phyloP scores from a whole-genome alignment of 2,329 filamentous ascomycete genomes.

The Pseudovirgaria hyperparasitica region DNA sequence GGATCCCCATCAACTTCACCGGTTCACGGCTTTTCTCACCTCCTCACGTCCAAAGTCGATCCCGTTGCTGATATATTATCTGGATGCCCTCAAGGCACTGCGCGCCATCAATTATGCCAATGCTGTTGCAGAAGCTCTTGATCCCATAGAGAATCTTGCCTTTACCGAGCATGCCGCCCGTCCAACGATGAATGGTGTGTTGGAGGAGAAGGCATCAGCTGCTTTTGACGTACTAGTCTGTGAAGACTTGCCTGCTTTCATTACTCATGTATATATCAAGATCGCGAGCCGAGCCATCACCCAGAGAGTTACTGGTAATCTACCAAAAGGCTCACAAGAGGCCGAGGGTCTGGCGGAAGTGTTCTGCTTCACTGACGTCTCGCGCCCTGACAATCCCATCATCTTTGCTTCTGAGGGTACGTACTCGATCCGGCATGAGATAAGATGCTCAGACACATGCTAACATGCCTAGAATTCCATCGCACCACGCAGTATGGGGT shows the following conservation, averaged over 20 bases:
- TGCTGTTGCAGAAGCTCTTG: conserved; percentile 48
- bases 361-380: conserved; percentile 65
- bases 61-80: conserved; percentile 56
- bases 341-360: conserved; percentile 66
- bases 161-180: conserved; percentile 41
- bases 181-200: conserved; percentile 42
- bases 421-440: conserved; percentile 4
- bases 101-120: conserved; percentile 61
- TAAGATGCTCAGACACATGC: neutral
- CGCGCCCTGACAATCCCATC: conserved; percentile 60
- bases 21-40: conserved; percentile 56
- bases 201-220: conserved; percentile 50
- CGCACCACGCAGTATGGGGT: conserved; percentile 64
- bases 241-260: conserved; percentile 60
- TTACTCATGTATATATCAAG: conserved; percentile 55
- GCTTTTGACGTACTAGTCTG: conserved; percentile 52
- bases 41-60: conserved; percentile 48
- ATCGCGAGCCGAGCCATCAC: conserved; percentile 59
- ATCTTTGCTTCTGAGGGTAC: conserved; percentile 63
- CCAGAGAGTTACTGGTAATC: conserved; percentile 52
- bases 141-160: conserved; percentile 40
- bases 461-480: conserved; percentile 48
- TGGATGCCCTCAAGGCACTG: conserved; percentile 58
- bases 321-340: conserved; percentile 50
- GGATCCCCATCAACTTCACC: conserved; percentile 48